Evolutionary conservation across 208 protist species (phyloP).

Genomic region (Angomonas desouzai): DNA sequence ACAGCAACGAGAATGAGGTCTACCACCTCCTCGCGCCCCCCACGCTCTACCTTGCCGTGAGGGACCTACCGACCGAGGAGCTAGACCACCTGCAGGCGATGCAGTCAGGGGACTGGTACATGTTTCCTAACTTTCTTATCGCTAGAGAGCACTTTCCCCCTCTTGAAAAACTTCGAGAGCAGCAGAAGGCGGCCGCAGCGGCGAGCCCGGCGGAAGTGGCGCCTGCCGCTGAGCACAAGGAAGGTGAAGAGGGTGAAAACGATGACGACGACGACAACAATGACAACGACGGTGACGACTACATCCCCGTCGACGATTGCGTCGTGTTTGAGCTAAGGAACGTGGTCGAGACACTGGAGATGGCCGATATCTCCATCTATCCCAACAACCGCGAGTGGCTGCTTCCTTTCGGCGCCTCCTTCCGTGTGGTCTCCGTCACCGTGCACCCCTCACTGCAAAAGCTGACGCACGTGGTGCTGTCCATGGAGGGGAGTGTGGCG

Average conservation of each 20-base stretch:
- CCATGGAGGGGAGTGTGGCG: conserved; percentile 61
- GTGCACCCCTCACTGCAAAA: neutral
- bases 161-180: neutral
- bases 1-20: neutral
- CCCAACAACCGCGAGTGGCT: conserved; percentile 78
- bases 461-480: conserved; percentile 57
- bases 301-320: conserved; percentile 47
- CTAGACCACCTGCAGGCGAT: conserved; percentile 36
- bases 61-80: conserved; percentile 51
- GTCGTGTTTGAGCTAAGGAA: conserved; percentile 77
- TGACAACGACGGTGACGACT: conserved; percentile 20
- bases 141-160: conserved; percentile 32
- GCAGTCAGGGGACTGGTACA: conserved; percentile 49
- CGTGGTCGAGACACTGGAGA: conserved; percentile 57
- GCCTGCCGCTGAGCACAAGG: neutral
- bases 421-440: conserved; percentile 52
- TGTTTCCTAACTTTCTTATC: conserved; percentile 59
- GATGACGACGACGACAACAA: conserved; percentile 14
- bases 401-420: conserved; percentile 71
- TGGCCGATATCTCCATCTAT: conserved; percentile 63
- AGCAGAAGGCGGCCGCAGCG: conserved; percentile 8
- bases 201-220: neutral
- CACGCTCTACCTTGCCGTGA: conserved; percentile 57
- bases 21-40: conserved; percentile 26
- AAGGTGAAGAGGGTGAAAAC: neutral